phyloP scores from a whole-genome alignment of 306 rosid genomes.

The Citrullus mucosospermus region DNA sequence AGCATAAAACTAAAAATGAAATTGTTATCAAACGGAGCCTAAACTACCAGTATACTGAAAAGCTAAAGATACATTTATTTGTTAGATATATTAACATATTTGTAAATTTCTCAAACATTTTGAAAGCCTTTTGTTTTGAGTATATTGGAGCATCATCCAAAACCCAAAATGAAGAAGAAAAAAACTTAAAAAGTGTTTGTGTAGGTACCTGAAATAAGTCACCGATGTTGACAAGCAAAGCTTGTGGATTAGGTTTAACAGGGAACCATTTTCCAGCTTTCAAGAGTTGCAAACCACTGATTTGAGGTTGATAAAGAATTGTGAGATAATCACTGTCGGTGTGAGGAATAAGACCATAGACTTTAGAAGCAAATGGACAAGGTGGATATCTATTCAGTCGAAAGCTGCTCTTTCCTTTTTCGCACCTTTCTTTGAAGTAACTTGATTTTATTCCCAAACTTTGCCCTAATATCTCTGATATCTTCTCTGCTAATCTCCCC shows the following conservation, averaged over 20 bases:
- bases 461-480: conserved; percentile 39
- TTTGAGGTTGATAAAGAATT: conserved; percentile 24
- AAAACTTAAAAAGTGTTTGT: too few species aligned
- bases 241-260: conserved; percentile 38
- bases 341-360: conserved; percentile 52
- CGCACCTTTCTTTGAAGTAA: conserved; percentile 46
- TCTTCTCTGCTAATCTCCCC: conserved; percentile 23
- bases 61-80: too few species aligned
- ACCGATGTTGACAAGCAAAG: conserved; percentile 35
- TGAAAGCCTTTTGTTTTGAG: too few species aligned
- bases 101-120: too few species aligned
- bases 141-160: too few species aligned
- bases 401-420: conserved; percentile 22
- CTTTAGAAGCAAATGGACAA: conserved; percentile 40
- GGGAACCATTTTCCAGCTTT: conserved; percentile 32
- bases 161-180: too few species aligned
- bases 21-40: too few species aligned
- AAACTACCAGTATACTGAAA: too few species aligned
- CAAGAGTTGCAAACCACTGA: conserved; percentile 38
- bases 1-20: too few species aligned
- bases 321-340: conserved; percentile 44
- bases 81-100: too few species aligned
- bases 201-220: conserved; percentile 56
- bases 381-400: conserved; percentile 61
- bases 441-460: conserved; percentile 25